phyloP scores from a whole-genome alignment of 495 filamentous ascomycete genomes.

The Patellaria atrata region DNA sequence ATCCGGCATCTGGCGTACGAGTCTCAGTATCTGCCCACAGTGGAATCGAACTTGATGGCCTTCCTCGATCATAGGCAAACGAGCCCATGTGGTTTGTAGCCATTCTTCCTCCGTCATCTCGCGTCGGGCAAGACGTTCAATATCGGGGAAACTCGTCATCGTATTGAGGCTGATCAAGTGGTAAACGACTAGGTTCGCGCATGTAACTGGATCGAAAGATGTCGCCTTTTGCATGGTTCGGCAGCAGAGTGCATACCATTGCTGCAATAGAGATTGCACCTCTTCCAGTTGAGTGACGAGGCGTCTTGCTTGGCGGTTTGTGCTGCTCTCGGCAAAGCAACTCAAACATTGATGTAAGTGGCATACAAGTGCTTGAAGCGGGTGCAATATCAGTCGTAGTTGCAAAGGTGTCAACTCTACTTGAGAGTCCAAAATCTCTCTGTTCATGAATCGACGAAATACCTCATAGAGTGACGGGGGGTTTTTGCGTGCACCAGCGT shows the following conservation, averaged over 20 bases:
- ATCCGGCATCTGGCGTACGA: conserved; percentile 17
- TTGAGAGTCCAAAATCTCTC: conserved; percentile 26
- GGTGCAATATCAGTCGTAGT: conserved; percentile 37
- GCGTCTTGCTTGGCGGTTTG: conserved; percentile 24
- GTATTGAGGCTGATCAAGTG: conserved; percentile 15
- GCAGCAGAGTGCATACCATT: conserved; percentile 11
- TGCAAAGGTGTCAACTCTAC: conserved; percentile 32
- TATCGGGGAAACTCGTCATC: conserved; percentile 8
- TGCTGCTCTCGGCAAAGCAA: conserved; percentile 29
- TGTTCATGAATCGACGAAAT: conserved; percentile 32
- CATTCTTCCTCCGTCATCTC: conserved; percentile 9
- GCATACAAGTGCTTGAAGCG: conserved; percentile 35
- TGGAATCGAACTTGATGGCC: conserved; percentile 9
- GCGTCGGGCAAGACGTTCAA: conserved; percentile 11
- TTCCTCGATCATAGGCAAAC: conserved; percentile 4
- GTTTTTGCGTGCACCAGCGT: conserved; percentile 3
- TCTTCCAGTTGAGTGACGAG: conserved; percentile 29
- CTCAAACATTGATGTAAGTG: conserved; percentile 35
- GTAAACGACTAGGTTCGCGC: conserved; percentile 13
- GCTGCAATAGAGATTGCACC: conserved; percentile 6
- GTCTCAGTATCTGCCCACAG: conserved; percentile 11
- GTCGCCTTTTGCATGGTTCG: conserved; percentile 2
- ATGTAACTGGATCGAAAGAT: conserved; percentile 5
- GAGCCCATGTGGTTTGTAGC: conserved; percentile 5
- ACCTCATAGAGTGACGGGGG: conserved; percentile 10